Conservation (phyloP, 371 early-diverging fungal species). For the Choanephora cucurbitarum region DNA sequence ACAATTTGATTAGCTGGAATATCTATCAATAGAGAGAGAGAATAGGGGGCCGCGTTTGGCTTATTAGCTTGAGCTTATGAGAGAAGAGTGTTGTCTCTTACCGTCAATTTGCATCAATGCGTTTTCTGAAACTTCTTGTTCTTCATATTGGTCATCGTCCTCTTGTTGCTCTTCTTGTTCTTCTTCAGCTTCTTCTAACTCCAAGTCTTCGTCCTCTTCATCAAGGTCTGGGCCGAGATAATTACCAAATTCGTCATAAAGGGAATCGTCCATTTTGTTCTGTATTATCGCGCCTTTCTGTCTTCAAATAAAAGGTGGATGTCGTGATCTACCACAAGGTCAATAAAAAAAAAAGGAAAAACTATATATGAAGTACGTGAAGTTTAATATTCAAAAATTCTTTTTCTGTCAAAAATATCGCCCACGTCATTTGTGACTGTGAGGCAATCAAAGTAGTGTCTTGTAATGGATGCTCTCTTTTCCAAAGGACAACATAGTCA, state of each 20-base stretch:
- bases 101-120: slow-evolving; percentile 51
- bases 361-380: too few relatives aligned
- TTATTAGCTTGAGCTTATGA: too few relatives aligned
- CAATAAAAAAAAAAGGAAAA: slow-evolving; percentile 6
- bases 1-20: slow-evolving; percentile 80
- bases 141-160: slow-evolving; percentile 43
- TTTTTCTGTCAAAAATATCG: slow-evolving; percentile 3
- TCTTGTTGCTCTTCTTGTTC: slow-evolving; percentile 48
- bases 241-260: slow-evolving; percentile 98
- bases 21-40: too few relatives aligned
- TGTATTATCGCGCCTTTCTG: background rate
- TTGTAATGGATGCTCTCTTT: too few relatives aligned
- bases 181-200: slow-evolving; percentile 32
- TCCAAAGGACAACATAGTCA: too few relatives aligned
- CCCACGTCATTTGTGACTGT: slow-evolving; percentile 23
- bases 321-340: slow-evolving; percentile 12
- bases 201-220: slow-evolving; percentile 54
- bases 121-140: slow-evolving; percentile 21
- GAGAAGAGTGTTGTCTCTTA: slow-evolving; percentile 10
- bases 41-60: too few relatives aligned
- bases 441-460: too few relatives aligned
- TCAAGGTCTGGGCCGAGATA: slow-evolving; percentile 95
- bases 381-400: too few relatives aligned
- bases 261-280: slow-evolving; percentile 71
- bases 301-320: slow-evolving; percentile 8